Evolutionary conservation across 305 asterid genomes (phyloP).

Genomic region (Andrographis paniculata): DNA sequence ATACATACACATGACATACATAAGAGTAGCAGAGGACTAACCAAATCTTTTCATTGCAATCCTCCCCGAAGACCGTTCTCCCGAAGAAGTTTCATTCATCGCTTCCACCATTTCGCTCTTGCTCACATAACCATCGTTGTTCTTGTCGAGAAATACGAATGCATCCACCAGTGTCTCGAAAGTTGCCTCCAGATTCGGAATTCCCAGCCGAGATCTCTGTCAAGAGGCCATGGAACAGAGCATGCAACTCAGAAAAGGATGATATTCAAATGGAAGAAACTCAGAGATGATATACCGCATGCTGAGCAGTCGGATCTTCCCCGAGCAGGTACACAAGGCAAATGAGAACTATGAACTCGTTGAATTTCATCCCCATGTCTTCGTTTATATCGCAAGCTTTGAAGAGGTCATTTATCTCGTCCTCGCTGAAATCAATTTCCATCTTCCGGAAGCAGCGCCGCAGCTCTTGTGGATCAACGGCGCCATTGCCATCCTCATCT

Average conservation of each 20-base stretch:
- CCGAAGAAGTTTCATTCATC: conserved; percentile 59
- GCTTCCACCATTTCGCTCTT: conserved; percentile 76
- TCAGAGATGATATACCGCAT: conserved; percentile 29
- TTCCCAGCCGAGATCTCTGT: conserved; percentile 47
- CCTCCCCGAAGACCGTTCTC: conserved; percentile 82
- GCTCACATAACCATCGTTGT: conserved; percentile 82
- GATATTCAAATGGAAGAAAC: neutral
- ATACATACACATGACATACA: too few relatives aligned
- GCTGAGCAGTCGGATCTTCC: conserved; percentile 39
- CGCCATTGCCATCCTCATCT: conserved; percentile 51
- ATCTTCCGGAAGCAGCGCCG: conserved; percentile 43
- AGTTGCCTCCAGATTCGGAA: conserved; percentile 51
- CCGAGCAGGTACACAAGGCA: conserved; percentile 65
- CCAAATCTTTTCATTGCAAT: conserved; percentile 94
- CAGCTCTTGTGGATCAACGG: conserved; percentile 58
- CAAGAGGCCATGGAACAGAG: conserved; percentile 26
- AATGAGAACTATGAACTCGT: conserved; percentile 63
- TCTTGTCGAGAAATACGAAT: conserved; percentile 68
- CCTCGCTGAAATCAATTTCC: conserved; percentile 46
- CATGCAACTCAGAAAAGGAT: neutral
- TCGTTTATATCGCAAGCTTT: conserved; percentile 59
- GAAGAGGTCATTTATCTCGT: conserved; percentile 53
- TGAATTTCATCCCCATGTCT: conserved; percentile 49
- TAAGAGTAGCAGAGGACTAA: conserved; percentile 22
- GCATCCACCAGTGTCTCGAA: conserved; percentile 62